These are phyloP conservation scores for Cardamine resedifolia DNA, from an alignment of 345 rosid species.

Conservation along the genomic window DNA sequence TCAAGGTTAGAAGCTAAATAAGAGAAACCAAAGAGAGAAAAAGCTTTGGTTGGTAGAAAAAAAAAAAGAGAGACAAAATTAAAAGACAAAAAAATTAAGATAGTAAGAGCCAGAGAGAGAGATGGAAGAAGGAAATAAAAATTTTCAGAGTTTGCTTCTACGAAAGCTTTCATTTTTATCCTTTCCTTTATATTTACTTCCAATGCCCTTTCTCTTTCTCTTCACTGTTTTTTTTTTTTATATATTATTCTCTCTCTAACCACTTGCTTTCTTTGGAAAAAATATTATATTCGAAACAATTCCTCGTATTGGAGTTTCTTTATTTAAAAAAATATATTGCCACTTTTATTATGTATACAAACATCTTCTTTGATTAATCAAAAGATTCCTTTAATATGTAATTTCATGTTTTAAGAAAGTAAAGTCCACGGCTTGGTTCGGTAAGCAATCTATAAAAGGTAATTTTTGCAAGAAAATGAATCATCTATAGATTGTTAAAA, in stretches of 20 bases:
- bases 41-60: constrained; percentile 30
- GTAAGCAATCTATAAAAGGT: constrained; percentile 32
- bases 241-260: constrained; percentile 42
- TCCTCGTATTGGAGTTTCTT: constrained; percentile 33
- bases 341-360: constrained; percentile 33
- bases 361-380: constrained; percentile 32
- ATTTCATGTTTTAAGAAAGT: constrained; percentile 37
- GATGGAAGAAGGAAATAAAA: constrained; percentile 5
- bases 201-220: constrained; percentile 29
- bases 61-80: not conserved
- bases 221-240: not conserved
- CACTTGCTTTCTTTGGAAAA: constrained; percentile 48
- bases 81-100: not conserved
- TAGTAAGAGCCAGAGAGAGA: constrained; percentile 38
- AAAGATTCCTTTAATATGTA: constrained; percentile 35
- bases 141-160: constrained; percentile 44
- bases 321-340: not conserved
- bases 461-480: constrained; percentile 29
- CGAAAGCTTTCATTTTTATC: constrained; percentile 45
- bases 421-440: constrained; percentile 39
- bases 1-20: constrained; percentile 42
- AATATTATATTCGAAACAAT: constrained; percentile 40
- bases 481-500: constrained; percentile 3
- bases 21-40: constrained; percentile 33
- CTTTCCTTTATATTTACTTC: constrained; percentile 36